Conservation (phyloP, 2,329 filamentous ascomycete genomes). For the Daldinia eschscholtzii region DNA sequence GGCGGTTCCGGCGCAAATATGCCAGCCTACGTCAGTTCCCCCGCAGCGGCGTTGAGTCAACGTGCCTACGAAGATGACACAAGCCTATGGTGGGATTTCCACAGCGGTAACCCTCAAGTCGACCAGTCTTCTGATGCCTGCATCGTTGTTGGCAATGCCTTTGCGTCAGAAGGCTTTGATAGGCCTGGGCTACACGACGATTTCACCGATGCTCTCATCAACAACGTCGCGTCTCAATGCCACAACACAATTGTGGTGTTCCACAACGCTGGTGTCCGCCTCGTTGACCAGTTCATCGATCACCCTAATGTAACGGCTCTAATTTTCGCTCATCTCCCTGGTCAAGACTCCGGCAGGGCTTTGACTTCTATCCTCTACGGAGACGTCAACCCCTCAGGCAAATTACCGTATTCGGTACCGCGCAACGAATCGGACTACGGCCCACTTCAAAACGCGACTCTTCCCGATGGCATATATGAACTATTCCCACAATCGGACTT, state of each 20-base stretch:
- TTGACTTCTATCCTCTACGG: conserved; percentile 82
- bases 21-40: conserved; percentile 57
- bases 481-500: conserved; percentile 57
- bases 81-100: conserved; percentile 62
- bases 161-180: conserved; percentile 74
- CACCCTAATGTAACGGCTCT: conserved; percentile 80
- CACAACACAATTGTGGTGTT: conserved; percentile 73
- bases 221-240: conserved; percentile 63
- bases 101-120: conserved; percentile 55
- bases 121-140: conserved; percentile 67
- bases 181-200: conserved; percentile 70
- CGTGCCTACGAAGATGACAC: conserved; percentile 61
- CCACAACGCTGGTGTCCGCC: conserved; percentile 71
- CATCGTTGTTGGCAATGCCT: conserved; percentile 67
- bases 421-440: conserved; percentile 62
- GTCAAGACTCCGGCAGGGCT: conserved; percentile 76
- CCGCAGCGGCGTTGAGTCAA: conserved; percentile 57
- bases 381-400: conserved; percentile 59
- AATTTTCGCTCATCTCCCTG: conserved; percentile 63
- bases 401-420: conserved; percentile 65
- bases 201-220: conserved; percentile 63
- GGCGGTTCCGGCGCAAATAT: conserved; percentile 50
- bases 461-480: conserved; percentile 59
- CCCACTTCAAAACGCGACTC: conserved; percentile 49
- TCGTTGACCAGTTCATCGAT: conserved; percentile 69